Percentiles rank a stretch among this genome's conserved stretches.
Conservation (phyloP, 768 basidiomycete genomes). For the Leccinum longicurvipes region DNA sequence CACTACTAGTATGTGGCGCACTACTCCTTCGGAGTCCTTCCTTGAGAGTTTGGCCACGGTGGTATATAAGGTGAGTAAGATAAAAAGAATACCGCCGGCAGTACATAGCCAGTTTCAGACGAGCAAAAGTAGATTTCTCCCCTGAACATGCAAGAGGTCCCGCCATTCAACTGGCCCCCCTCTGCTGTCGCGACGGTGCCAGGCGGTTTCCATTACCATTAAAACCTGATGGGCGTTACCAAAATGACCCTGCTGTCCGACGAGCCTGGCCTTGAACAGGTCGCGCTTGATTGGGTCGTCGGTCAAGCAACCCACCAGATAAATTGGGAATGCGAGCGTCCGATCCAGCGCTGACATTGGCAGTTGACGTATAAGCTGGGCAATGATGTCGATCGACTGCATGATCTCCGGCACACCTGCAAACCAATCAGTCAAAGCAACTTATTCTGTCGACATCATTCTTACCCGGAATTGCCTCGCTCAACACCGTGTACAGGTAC, state of each 20-base stretch:
- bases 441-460: constrained; percentile 16
- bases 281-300: constrained; percentile 58
- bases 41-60: neutral
- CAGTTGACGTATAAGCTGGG: constrained; percentile 51
- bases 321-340: constrained; percentile 67
- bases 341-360: constrained; percentile 62
- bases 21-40: constrained; percentile 12
- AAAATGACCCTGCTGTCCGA: constrained; percentile 51
- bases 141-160: constrained; percentile 41
- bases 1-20: constrained; percentile 7
- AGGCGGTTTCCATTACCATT: constrained; percentile 63
- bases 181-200: constrained; percentile 61
- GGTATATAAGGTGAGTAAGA: constrained; percentile 17
- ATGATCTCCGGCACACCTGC: constrained; percentile 71
- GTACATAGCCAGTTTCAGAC: constrained; percentile 20
- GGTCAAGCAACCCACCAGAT: constrained; percentile 70
- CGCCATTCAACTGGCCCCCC: constrained; percentile 58
- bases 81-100: constrained; percentile 9
- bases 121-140: constrained; percentile 27
- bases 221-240: constrained; percentile 59
- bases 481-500: constrained; percentile 70
- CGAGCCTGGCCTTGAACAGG: constrained; percentile 55
- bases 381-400: constrained; percentile 51
- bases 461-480: constrained; percentile 65
- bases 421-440: constrained; percentile 4